A percentile compares a stretch with the other conserved stretches of the same genome.
Evolutionary conservation across 495 filamentous ascomycete genomes (phyloP).

Genomic region (Viridothelium virens): DNA sequence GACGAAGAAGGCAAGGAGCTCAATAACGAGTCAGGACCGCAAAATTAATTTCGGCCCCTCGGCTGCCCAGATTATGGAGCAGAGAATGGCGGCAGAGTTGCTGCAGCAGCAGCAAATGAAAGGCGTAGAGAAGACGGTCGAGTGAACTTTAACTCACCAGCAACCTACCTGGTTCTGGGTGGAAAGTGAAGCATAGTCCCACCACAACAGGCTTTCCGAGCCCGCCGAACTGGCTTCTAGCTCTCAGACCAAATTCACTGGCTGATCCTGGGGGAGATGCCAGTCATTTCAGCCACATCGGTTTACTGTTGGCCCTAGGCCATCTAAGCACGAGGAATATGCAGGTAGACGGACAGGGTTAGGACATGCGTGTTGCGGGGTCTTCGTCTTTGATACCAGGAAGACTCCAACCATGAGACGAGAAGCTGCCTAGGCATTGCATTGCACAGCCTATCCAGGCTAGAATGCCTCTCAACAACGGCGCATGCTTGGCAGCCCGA

Average conservation of each 20-base stretch:
- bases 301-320: constrained; percentile 10
- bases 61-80: background rate
- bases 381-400: background rate
- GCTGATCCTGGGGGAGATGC: constrained; percentile 4
- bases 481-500: background rate
- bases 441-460: constrained; percentile 6
- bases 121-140: background rate
- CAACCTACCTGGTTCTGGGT: background rate
- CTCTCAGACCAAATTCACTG: background rate
- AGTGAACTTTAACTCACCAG: constrained; percentile 11
- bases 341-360: constrained; percentile 12
- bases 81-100: background rate
- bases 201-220: constrained; percentile 8
- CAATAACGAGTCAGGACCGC: background rate
- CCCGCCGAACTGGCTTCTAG: constrained; percentile 3
- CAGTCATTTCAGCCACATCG: constrained; percentile 12
- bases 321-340: constrained; percentile 11
- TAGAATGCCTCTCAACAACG: background rate
- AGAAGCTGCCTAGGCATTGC: constrained; percentile 4
- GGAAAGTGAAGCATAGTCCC: constrained; percentile 5
- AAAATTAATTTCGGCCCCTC: constrained; percentile 6
- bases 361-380: constrained; percentile 5
- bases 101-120: background rate
- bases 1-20: background rate
- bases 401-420: constrained; percentile 4